Evolutionary conservation across 2,329 filamentous ascomycete genomes (phyloP).

Genomic region (Pestalotiopsis sp.): DNA sequence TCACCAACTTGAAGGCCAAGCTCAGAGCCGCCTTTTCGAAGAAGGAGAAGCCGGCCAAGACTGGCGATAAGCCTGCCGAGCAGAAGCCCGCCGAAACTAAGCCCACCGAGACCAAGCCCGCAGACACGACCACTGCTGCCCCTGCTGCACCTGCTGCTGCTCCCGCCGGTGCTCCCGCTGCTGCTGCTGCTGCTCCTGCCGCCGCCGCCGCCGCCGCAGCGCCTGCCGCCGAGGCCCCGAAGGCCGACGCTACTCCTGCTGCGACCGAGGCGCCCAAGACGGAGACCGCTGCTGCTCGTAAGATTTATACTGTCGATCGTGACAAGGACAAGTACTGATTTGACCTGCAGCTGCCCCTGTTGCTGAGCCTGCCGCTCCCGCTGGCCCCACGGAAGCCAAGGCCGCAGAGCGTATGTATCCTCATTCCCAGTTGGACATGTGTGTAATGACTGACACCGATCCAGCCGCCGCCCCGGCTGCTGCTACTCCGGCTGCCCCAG

Average conservation of each 20-base stretch:
- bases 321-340: not conserved
- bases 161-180: slow-evolving; percentile 17
- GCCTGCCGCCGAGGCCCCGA: slow-evolving; percentile 14
- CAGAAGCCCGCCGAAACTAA: slow-evolving; percentile 15
- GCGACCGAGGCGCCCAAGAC: slow-evolving; percentile 23
- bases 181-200: slow-evolving; percentile 14
- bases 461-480: not conserved
- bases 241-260: slow-evolving; percentile 12
- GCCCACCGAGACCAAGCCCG: slow-evolving; percentile 17
- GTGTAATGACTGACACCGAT: not conserved
- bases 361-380: not conserved
- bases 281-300: slow-evolving; percentile 11
- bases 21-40: slow-evolving; percentile 56
- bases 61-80: slow-evolving; percentile 32
- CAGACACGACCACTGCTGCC: slow-evolving; percentile 15
- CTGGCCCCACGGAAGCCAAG: slow-evolving; percentile 5
- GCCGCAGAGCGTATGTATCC: slow-evolving; percentile 3
- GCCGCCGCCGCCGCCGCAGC: slow-evolving; percentile 18
- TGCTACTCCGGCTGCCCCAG: not conserved
- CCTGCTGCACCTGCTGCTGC: slow-evolving; percentile 20
- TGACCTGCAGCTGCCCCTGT: not conserved
- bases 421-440: not conserved
- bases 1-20: slow-evolving; percentile 59
- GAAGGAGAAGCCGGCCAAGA: slow-evolving; percentile 34
- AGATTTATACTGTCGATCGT: not conserved